Percentiles rank a stretch among this genome's conserved stretches.
Conservation (phyloP, 2,329 filamentous ascomycete genomes). For the Cordyceps javanica region DNA sequence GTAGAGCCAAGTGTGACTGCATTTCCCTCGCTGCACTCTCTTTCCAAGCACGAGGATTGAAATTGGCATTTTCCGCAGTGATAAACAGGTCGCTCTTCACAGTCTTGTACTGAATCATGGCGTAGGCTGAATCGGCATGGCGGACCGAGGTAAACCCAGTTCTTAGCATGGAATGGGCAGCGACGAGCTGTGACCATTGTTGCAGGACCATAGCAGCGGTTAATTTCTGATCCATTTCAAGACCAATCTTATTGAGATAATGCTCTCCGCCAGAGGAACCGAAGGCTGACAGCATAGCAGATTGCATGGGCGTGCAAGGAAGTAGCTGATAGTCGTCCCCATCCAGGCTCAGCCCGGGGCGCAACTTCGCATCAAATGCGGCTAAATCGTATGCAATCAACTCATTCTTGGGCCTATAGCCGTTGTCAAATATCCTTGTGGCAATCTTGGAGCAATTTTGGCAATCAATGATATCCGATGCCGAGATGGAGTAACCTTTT, state of each 20-base stretch:
- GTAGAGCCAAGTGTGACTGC: slow-evolving; percentile 40
- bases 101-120: slow-evolving; percentile 21
- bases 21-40: slow-evolving; percentile 19
- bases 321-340: slow-evolving; percentile 44
- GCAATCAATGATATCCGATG: slow-evolving; percentile 68
- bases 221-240: slow-evolving; percentile 39
- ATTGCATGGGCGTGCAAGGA: slow-evolving; percentile 75
- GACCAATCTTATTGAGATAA: slow-evolving; percentile 70
- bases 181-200: slow-evolving; percentile 54
- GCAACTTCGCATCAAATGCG: slow-evolving; percentile 30
- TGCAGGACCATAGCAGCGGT: slow-evolving; percentile 35
- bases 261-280: slow-evolving; percentile 57
- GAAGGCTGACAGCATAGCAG: slow-evolving; percentile 73
- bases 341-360: slow-evolving; percentile 22
- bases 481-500: slow-evolving; percentile 51
- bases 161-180: slow-evolving; percentile 64
- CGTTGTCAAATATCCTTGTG: slow-evolving; percentile 9
- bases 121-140: slow-evolving; percentile 57
- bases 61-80: not conserved
- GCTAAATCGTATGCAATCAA: slow-evolving; percentile 31
- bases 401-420: not conserved
- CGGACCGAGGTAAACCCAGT: slow-evolving; percentile 64
- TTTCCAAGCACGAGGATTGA: not conserved
- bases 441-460: slow-evolving; percentile 40
- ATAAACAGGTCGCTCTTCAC: not conserved